Conservation (phyloP, 805 yeast genomes). For the Pichia insulana region DNA sequence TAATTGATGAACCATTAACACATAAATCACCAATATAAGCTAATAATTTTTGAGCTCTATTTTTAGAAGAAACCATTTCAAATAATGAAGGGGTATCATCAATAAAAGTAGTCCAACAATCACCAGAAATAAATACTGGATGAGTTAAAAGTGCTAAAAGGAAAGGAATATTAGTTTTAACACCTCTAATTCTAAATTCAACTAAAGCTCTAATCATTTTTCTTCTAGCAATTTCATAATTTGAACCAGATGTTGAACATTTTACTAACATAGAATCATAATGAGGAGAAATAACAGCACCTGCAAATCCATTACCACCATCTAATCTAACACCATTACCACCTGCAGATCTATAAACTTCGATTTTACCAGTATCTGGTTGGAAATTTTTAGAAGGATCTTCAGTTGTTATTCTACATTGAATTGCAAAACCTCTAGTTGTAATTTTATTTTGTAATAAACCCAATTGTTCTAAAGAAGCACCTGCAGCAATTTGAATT, state of each 20-base stretch:
- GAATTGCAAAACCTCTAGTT: conserved; percentile 95
- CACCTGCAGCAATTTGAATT: conserved; percentile 98
- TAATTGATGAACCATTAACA: conserved; percentile 92
- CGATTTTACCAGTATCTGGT: conserved; percentile 97
- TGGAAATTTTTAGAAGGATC: conserved; percentile 95
- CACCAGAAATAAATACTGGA: conserved; percentile 75
- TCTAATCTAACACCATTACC: conserved; percentile 99
- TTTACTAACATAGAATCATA: conserved; percentile 98
- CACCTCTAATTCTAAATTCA: conserved; percentile 98
- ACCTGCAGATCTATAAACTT: conserved; percentile 96
- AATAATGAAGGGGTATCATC: conserved; percentile 96
- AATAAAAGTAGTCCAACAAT: conserved; percentile 97
- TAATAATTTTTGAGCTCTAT: conserved; percentile 92
- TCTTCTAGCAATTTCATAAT: conserved; percentile 92
- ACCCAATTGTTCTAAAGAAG: conserved; percentile 84
- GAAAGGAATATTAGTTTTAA: conserved; percentile 96
- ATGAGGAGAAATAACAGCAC: conserved; percentile 92
- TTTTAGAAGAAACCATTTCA: conserved; percentile 89
- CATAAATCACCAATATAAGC: conserved; percentile 87
- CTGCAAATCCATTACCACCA: conserved; percentile 98
- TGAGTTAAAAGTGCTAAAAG: conserved; percentile 84
- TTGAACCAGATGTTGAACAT: conserved; percentile 95
- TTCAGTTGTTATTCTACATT: conserved; percentile 98
- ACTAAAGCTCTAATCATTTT: conserved; percentile 95
- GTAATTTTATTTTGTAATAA: conserved; percentile 90